Evolutionary conservation across 2,329 filamentous ascomycete species (phyloP).

Genomic region (Fusarium papillatum): DNA sequence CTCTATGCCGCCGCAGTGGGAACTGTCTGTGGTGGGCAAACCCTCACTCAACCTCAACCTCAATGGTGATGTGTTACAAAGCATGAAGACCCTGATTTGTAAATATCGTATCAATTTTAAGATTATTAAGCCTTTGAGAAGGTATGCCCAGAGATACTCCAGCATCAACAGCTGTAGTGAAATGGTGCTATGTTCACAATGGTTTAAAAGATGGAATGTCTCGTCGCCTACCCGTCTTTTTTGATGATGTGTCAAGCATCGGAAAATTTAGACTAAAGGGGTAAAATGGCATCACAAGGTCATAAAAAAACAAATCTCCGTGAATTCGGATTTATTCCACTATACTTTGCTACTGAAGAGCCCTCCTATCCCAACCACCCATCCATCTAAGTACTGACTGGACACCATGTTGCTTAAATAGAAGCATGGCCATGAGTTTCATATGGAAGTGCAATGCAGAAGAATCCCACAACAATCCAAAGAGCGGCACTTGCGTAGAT

Average conservation of each 20-base stretch:
- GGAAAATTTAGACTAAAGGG: background rate
- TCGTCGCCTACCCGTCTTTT: background rate
- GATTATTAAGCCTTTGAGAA: background rate
- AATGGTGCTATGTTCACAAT: background rate
- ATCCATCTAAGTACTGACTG: background rate
- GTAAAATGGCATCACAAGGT: background rate
- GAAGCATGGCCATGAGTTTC: conserved; percentile 57
- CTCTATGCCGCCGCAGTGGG: background rate
- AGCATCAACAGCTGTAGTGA: too few relatives aligned
- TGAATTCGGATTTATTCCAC: background rate
- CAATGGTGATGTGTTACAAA: background rate
- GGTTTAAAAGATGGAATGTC: background rate
- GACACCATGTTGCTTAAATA: conserved; percentile 34
- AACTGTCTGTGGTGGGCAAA: background rate
- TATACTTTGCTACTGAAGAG: background rate
- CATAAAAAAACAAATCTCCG: background rate
- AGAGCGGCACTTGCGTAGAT: conserved; percentile 60
- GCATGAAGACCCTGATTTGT: background rate
- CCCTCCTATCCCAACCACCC: background rate
- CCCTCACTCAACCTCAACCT: background rate
- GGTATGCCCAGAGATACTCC: background rate
- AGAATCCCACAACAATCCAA: conserved; percentile 57
- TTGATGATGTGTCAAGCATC: background rate
- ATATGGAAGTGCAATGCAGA: conserved; percentile 58
- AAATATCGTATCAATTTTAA: background rate